Base-by-base conservation (phyloP, 1,284 basidiomycete genomes). In the Ceratobasidium sp. region DNA sequence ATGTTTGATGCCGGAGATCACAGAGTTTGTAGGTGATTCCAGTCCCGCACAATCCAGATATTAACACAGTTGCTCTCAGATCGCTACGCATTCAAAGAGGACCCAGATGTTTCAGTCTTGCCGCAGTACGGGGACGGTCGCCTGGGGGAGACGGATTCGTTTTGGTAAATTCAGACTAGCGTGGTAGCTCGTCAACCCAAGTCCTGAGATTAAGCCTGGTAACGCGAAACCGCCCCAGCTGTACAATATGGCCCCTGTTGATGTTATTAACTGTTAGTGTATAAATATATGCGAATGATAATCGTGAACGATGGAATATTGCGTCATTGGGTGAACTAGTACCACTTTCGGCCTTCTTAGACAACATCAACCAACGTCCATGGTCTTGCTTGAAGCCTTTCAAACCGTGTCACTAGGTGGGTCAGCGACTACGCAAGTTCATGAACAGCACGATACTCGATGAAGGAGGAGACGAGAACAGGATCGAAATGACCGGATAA, bases 1-100 rank as follows among this genome's bases (percentile, higher is more conserved):
- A 37, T 24, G 24, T 71, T 56, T 43, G 51, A 71, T 22, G 54
- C 51, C 7, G 68, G 68, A 19, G 53, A 59, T 6, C 53, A 71
- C 19, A 7, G 54, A 4, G 11, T 71, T 8, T 71, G 68, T 71
- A 19, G 19, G 68, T 59, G 2, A 37, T 34, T 49, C 34, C 8
- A 65, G 22, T 39, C 9, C 22, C 24, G 49, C 0, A 1, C n/a
- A 24, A 24, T 49, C 22, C 24, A 27, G 16, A 24, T 27, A 24
- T n/a, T 53, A 24, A 53, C 24, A 4, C n/a, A 11, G 49, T n/a
- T 53, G 4, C 6, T 53, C 46, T 5, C 22, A 74, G 71, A 43
- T 27, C 71, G 59, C 16, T 74, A 74, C 39, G 71, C 43, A 22
- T 74, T 63, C 59, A 74, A 74, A 24, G 71, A 61, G 39, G 37